Evolutionary conservation across 169 alveolate genomes (phyloP).

Genomic region (Cryptosporidium parvum): DNA sequence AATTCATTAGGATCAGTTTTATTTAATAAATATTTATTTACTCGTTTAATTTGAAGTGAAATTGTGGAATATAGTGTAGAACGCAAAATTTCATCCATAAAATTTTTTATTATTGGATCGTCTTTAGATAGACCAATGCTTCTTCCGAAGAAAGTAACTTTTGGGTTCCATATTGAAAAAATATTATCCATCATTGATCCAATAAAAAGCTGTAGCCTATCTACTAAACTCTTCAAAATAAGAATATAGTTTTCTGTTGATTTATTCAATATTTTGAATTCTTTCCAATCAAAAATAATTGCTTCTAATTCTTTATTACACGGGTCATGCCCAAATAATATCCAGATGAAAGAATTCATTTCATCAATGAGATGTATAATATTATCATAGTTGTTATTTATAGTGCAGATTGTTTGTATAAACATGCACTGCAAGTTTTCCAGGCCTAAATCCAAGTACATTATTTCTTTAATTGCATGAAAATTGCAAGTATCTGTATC

Average conservation of each 20-base stretch:
- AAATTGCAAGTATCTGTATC: conserved; percentile 27
- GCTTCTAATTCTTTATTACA: conserved; percentile 78
- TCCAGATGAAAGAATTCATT: conserved; percentile 53
- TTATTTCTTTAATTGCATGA: conserved; percentile 83
- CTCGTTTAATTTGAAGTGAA: conserved; percentile 53
- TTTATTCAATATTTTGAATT: conserved; percentile 7
- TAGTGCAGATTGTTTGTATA: conserved; percentile 56
- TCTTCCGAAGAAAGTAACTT: conserved; percentile 43
- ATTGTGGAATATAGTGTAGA: conserved; percentile 59
- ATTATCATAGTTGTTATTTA: conserved; percentile 8
- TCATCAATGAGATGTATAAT: conserved; percentile 29
- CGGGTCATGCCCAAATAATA: conserved; percentile 67
- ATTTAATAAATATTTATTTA: conserved; percentile 19
- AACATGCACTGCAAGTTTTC: conserved; percentile 77
- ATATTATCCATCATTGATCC: conserved; percentile 35
- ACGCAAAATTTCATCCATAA: conserved; percentile 61
- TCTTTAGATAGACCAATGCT: conserved; percentile 25
- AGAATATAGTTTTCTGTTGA: background rate
- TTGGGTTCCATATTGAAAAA: conserved; percentile 55
- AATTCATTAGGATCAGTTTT: conserved; percentile 2
- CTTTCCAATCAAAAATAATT: conserved; percentile 83
- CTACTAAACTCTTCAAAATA: conserved; percentile 48
- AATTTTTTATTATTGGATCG: conserved; percentile 22
- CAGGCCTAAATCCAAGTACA: conserved; percentile 85
- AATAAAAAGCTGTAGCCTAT: conserved; percentile 59